Evolutionary conservation across 2,329 filamentous ascomycete species (phyloP).

Genomic region (Colletotrichum lentis): DNA sequence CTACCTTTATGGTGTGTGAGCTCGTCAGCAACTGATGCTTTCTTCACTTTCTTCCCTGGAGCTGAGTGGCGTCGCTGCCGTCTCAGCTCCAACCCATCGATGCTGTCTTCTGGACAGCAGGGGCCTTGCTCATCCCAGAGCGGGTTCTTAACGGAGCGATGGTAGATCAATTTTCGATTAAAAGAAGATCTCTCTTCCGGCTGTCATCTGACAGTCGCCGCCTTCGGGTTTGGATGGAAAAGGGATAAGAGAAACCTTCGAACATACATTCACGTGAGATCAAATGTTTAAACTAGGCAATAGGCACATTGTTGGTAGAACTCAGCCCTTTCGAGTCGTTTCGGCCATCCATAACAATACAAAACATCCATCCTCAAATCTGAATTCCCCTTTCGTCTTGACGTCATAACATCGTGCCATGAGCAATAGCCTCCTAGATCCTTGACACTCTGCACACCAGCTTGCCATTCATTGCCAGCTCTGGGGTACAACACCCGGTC

Average conservation of each 20-base stretch:
- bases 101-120: slow-evolving; percentile 79
- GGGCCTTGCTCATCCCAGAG: slow-evolving; percentile 73
- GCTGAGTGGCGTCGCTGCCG: neutral
- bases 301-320: neutral
- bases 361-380: slow-evolving; percentile 14
- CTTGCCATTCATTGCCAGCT: no score
- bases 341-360: slow-evolving; percentile 24
- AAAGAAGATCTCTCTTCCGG: slow-evolving; percentile 51
- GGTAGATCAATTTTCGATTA: slow-evolving; percentile 63
- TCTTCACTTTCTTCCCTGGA: slow-evolving; percentile 35
- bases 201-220: slow-evolving; percentile 43
- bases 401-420: slow-evolving; percentile 25
- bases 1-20: slow-evolving; percentile 30
- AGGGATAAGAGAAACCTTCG: slow-evolving; percentile 55
- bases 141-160: slow-evolving; percentile 84
- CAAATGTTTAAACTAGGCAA: neutral
- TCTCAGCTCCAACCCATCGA: slow-evolving; percentile 57
- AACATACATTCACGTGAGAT: slow-evolving; percentile 41
- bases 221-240: slow-evolving; percentile 48
- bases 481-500: neutral
- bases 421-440: neutral
- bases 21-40: slow-evolving; percentile 23
- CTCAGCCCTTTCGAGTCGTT: slow-evolving; percentile 7
- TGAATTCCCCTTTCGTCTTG: neutral
- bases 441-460: neutral